Evolutionary conservation across 169 alveolate species (phyloP), one percentile per base, ranked within the genome.

Genomic region (Besnoitia besnoiti): DNA sequence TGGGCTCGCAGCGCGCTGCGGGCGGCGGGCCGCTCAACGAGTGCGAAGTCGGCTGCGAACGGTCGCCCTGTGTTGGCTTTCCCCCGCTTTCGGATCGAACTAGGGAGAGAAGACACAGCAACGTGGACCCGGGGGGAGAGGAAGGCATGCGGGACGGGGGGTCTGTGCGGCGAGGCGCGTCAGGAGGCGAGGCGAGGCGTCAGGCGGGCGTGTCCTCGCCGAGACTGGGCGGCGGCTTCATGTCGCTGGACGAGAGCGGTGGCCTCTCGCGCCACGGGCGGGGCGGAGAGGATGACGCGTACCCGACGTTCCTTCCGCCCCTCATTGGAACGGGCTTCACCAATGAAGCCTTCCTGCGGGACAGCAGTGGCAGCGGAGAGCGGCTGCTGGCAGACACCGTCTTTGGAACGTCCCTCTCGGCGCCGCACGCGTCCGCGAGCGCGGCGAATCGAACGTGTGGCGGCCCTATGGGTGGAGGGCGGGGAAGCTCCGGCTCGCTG

Each of bases 281-380:
- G 24, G 67, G 24, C 27, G 67, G 67, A n/a, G 67, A 55, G 59
- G n/a, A n/a, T n/a, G n/a, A n/a, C n/a, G 50, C 85, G 50, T 77
- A 42, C 59, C 55, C 87, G 50, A 42, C 55, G 49, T 77, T 77
- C 40, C 87, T 77, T 19, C 87, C 87, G 4, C 87, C 87, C 24
- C 59, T 42, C 40, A 40, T 77, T 3, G 87, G 87, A 1, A 77
- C 87, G 50, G 87, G 87, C 49, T 77, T 77, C 87, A 42, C 59
- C 30, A 77, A 35, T 27, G 87, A 77, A 35, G 87, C 87, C 8
- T 77, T 77, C 40, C 87, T 77, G 33, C n/a, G 87, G 59, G 87
- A 37, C 16, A 77, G 87, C 87, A 77, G 87, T 37, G 59, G 87
- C 49, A 77, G 87, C 59, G 5, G 87, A 42, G 87, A 77, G 21